Base-by-base conservation (phyloP, 176 grass and related monocot species). In the Calamus simplicifolius region DNA sequence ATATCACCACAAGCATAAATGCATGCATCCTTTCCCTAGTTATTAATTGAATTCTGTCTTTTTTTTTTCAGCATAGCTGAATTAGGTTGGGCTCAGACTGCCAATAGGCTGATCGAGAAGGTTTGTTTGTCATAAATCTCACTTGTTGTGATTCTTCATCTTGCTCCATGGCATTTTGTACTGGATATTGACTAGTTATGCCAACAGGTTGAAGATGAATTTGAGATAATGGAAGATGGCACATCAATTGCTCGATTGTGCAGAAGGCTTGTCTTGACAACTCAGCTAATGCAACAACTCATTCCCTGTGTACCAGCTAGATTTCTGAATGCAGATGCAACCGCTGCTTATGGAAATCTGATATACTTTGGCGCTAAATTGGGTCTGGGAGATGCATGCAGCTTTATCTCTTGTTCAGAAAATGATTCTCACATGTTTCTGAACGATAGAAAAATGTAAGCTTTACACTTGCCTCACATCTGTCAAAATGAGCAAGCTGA, bases 101-200 rank as follows among this genome's bases (percentile, higher is more conserved):
- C 80, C 62, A 88, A 85, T 78, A 82, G 92, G 73, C 74, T 97
- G 80, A 79, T 82, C 27, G 87, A 97, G 73, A 97, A 97, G 92
- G 91, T 96, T 62, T 53, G 29, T 76, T 68, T 54, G 29, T n/a
- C 18, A 56, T 71, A 18, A 73, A 23, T 67, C 7, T 67, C 18
- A 59, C 50, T n/a, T 80, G 18, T 49, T 54, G 26, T 16, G 75
- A 50, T 12, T 59, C 64, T 57, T 6, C 13, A 15, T 73, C 54
- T 82, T 77, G 17, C 18, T 43, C 35, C 35, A 43, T 43, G 35
- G 35, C 35, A 43, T 43, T 43, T 43, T 10, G 2, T 43, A 43
- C 0, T 1, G 12, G 35, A 12, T 43, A 43, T 12, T 43, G 35
- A 43, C 35, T 2, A 10, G 8, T 13, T 2, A 43, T 67, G 74